Evolutionary conservation across 208 protist species (phyloP).

Genomic region (Trichomonas vaginalis): DNA sequence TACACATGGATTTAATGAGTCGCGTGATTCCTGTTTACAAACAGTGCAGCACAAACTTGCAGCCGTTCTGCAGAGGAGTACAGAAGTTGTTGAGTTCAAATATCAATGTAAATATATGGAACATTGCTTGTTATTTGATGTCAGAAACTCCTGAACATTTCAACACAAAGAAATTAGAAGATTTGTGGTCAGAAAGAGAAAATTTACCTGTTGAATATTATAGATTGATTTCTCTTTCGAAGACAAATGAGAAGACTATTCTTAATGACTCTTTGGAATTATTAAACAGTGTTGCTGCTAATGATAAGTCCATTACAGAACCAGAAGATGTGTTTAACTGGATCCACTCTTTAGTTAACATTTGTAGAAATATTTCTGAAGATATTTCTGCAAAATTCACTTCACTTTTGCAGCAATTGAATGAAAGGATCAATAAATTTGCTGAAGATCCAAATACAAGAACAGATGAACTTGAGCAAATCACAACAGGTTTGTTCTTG

Average conservation of each 20-base stretch:
- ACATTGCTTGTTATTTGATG: not conserved
- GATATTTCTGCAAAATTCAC: not conserved
- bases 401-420: not conserved
- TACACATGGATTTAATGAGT: not conserved
- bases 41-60: not conserved
- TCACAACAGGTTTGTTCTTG: not conserved
- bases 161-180: not conserved
- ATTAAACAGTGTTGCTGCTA: not conserved
- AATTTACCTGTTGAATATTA: not conserved
- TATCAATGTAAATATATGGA: not conserved
- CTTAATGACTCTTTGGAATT: not conserved
- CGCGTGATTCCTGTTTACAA: not conserved
- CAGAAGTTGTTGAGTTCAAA: not conserved
- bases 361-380: not conserved
- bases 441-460: not conserved
- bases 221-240: not conserved
- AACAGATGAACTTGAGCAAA: not conserved
- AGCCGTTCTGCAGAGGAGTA: not conserved
- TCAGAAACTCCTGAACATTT: not conserved
- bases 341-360: not conserved
- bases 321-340: too few species aligned
- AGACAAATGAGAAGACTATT: not conserved
- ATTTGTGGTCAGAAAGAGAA: not conserved
- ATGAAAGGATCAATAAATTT: not conserved
- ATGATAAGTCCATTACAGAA: not conserved